Base-by-base conservation (phyloP, 176 grass and related monocot genomes). In the Carex cristatella region DNA sequence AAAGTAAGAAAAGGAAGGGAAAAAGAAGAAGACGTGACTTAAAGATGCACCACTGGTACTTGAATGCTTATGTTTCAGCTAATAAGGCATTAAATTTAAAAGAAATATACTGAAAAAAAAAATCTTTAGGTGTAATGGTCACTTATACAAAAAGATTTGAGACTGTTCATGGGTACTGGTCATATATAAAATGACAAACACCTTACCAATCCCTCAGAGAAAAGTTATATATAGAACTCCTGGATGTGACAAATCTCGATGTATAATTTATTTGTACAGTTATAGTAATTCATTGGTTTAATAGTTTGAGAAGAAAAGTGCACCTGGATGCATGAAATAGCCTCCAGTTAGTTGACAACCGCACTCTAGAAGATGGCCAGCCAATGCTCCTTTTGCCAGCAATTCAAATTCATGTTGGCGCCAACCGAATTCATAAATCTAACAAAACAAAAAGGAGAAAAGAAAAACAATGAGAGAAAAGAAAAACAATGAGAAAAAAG, bases 291-390 rank as follows among this genome's bases (percentile, higher is more conserved):
- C 11, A 77, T 8, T 77, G 19, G 49, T 16, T 55, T 31, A 79
- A 76, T 83, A 64, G 87, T 79, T 53, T 90, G 70, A 63, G 80
- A 83, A 79, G 79, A 89, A 33, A 82, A 51, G 30, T 78, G 79
- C 87, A 98, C 95, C 93, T 83, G 95, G 93, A 85, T 98, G 95
- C 95, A 89, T 94, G 88, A 93, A 98, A 86, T 98, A 98, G 84
- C 95, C 95, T 86, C 95, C 95, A 81, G 91, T 98, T 62, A 98
- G 86, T 92, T 98, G 93, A 90, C 95, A 98, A 87, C 95, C 95
- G 83, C 95, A 98, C 69, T 98, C 95, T 62, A 98, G 53, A 90
- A 98, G 89, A 93, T 98, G 95, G 75, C 95, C 89, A 62, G 89
- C 91, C 85, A 98, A 90, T 61, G 86, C 88, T 60, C 95, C 95